Percentiles rank a stretch among this genome's conserved stretches.
Evolutionary conservation across 345 rosid genomes (phyloP).

Genomic region (Populus nigra): DNA sequence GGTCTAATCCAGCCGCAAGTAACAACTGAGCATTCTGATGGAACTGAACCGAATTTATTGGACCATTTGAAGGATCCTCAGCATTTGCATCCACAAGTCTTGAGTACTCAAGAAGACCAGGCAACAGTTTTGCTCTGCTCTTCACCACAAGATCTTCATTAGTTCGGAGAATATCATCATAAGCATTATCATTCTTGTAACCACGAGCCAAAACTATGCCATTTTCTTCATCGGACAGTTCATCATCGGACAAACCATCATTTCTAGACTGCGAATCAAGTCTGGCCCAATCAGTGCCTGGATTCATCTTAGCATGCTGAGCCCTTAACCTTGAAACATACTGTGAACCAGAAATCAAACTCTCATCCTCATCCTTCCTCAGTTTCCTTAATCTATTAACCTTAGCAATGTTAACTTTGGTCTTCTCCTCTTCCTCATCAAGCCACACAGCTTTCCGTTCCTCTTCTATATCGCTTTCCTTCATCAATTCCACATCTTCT

Average conservation of each 20-base stretch:
- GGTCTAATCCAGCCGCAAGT: conserved; percentile 74
- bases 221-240: conserved; percentile 54
- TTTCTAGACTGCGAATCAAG: conserved; percentile 32
- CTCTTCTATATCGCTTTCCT: conserved; percentile 38
- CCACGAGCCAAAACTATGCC: conserved; percentile 28
- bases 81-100: conserved; percentile 82
- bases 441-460: conserved; percentile 74
- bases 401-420: conserved; percentile 50
- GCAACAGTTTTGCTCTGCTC: conserved; percentile 46
- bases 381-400: conserved; percentile 85
- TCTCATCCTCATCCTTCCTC: conserved; percentile 77
- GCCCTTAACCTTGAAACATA: conserved; percentile 78
- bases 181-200: conserved; percentile 35
- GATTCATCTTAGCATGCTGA: conserved; percentile 81
- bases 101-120: conserved; percentile 79
- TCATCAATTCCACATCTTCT: conserved; percentile 37
- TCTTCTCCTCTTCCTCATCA: conserved; percentile 80
- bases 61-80: conserved; percentile 67
- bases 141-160: conserved; percentile 80
- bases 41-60: conserved; percentile 78
- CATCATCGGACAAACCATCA: conserved; percentile 31
- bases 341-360: conserved; percentile 61
- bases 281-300: conserved; percentile 86
- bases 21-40: conserved; percentile 84
- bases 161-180: conserved; percentile 63